Percentiles rank a stretch among this genome's conserved stretches.
Conservation (phyloP, 202 grass and related monocot genomes). For the Zizania palustris region DNA sequence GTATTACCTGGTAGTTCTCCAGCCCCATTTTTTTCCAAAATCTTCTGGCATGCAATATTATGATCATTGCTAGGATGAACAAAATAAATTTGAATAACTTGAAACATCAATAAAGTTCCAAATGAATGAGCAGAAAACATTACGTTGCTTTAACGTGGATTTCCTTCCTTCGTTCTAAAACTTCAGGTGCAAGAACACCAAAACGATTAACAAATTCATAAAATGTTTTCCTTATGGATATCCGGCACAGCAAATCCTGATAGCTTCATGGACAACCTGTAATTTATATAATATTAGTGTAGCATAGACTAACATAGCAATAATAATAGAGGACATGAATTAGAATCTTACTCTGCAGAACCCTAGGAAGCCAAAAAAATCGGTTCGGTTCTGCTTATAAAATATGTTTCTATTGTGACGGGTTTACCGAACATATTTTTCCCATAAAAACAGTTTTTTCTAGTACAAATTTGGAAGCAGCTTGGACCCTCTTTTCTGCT, state of each 20-base stretch:
- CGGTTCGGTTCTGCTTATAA: too few relatives aligned
- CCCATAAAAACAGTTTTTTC: too few relatives aligned
- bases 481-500: too few relatives aligned
- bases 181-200: constrained; percentile 92
- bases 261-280: constrained; percentile 98
- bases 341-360: constrained; percentile 89
- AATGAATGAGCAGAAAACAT: constrained; percentile 33
- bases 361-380: too few relatives aligned
- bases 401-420: too few relatives aligned
- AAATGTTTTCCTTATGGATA: constrained; percentile 99
- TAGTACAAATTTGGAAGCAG: too few relatives aligned
- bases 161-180: constrained; percentile 78
- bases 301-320: constrained; percentile 25
- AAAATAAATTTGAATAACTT: constrained; percentile 46
- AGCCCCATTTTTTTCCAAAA: constrained; percentile 91
- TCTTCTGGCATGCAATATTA: constrained; percentile 79
- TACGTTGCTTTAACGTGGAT: constrained; percentile 39
- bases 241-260: constrained; percentile 98
- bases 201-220: constrained; percentile 99
- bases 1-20: constrained; percentile 87
- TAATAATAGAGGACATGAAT: constrained; percentile 50
- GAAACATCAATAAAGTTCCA: constrained; percentile 22
- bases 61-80: constrained; percentile 79
- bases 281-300: constrained; percentile 38
- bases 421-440: too few relatives aligned